Conservation (phyloP, 73 alveolate species). For the Symbiodinium pilosum region DNA sequence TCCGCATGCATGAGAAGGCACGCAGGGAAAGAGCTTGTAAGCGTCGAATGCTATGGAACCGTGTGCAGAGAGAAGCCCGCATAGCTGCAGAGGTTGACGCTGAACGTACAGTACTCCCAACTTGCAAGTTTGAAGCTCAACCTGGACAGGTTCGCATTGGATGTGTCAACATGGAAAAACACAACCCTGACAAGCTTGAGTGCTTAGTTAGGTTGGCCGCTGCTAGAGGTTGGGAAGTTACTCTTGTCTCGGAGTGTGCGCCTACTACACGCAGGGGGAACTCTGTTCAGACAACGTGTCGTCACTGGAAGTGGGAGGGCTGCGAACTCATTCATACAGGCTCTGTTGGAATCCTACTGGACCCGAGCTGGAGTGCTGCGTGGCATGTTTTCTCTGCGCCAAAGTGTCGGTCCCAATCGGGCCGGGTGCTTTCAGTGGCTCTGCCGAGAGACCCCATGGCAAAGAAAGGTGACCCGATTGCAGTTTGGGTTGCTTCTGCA, state of each 20-base stretch:
- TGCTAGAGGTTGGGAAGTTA: not conserved
- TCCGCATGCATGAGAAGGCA: not conserved
- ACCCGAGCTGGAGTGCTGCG: not conserved
- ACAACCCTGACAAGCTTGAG: conserved; percentile 28
- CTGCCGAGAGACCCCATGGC: not conserved
- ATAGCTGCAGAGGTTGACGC: not conserved
- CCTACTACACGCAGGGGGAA: not conserved
- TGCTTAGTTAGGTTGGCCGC: not conserved
- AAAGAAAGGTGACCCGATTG: not conserved
- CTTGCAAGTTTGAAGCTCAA: not conserved
- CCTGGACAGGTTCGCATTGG: not conserved
- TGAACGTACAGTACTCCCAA: not conserved
- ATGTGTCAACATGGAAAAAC: conserved; percentile 14
- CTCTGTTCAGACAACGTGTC: not conserved
- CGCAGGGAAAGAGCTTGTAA: not conserved
- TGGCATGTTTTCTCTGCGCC: no score
- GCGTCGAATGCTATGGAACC: conserved; percentile 32
- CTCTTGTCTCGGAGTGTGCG: conserved; percentile 2
- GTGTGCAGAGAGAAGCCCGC: not conserved
- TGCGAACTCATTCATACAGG: conserved; percentile 40
- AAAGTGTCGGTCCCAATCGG: no score
- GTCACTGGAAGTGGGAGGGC: conserved; percentile 33
- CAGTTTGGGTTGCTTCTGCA: not conserved
- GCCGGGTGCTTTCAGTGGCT: not conserved
- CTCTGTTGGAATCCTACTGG: not conserved